These are phyloP conservation scores for Nicotiana benthamiana DNA, from an alignment of 257 asterid species.

Conservation along the genomic window DNA sequence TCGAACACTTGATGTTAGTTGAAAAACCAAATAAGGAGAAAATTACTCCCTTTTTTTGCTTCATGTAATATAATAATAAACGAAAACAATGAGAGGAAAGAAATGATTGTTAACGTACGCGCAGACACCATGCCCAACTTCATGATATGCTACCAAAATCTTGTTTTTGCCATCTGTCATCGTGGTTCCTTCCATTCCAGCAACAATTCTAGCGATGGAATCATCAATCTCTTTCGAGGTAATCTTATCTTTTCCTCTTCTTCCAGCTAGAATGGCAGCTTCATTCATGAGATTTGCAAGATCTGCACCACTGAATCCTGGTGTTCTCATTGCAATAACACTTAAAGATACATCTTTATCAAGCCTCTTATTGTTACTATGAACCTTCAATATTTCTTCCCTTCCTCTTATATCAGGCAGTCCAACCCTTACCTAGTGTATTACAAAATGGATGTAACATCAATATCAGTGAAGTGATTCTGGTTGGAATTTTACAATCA, in stretches of 20 bases:
- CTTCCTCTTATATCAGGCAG: constrained; percentile 60
- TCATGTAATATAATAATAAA: background rate
- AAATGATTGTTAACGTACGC: constrained; percentile 33
- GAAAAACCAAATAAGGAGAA: background rate
- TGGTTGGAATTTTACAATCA: background rate
- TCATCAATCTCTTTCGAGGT: constrained; percentile 46
- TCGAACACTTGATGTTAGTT: background rate
- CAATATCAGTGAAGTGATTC: background rate
- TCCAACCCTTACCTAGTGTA: constrained; percentile 45
- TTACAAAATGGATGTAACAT: background rate
- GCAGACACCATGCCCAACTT: constrained; percentile 58
- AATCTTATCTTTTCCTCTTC: constrained; percentile 48
- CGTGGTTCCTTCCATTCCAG: constrained; percentile 74
- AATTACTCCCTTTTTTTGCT: background rate
- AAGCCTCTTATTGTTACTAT: constrained; percentile 41
- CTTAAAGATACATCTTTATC: constrained; percentile 35
- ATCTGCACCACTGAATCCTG: constrained; percentile 73
- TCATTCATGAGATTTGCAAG: constrained; percentile 68
- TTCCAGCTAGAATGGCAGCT: constrained; percentile 70
- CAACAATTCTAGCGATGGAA: constrained; percentile 57
- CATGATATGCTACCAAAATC: constrained; percentile 58
- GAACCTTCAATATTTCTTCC: constrained; percentile 49
- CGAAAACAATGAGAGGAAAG: background rate
- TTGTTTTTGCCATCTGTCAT: constrained; percentile 73
- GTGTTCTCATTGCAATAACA: constrained; percentile 62